phyloP scores from a whole-genome alignment of 495 filamentous ascomycete species.

The Hypoxylon trugodes region DNA sequence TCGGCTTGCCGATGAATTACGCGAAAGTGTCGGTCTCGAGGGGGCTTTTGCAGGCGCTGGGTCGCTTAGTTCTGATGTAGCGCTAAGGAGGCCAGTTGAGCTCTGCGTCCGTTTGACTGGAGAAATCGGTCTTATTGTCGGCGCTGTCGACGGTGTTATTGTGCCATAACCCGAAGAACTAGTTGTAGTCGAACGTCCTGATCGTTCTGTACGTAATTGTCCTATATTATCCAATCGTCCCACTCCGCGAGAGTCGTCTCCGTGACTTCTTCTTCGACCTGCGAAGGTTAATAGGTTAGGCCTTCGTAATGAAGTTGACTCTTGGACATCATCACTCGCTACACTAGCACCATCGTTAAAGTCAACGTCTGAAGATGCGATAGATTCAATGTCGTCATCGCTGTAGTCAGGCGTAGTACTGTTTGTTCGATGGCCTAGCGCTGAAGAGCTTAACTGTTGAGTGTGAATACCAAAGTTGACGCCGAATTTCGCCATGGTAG shows the following conservation, averaged over 20 bases:
- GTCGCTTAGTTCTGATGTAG: slow-evolving; percentile 10
- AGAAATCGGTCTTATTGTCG: background rate
- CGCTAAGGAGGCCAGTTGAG: slow-evolving; percentile 1
- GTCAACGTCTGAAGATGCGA: slow-evolving; percentile 33
- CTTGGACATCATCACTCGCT: slow-evolving; percentile 35
- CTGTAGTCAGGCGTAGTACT: slow-evolving; percentile 49
- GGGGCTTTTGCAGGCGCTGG: slow-evolving; percentile 32
- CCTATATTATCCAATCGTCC: background rate
- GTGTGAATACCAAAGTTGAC: slow-evolving; percentile 78
- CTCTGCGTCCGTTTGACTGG: slow-evolving; percentile 2
- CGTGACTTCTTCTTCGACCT: slow-evolving; percentile 48
- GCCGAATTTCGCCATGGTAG: slow-evolving; percentile 68
- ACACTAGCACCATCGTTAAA: slow-evolving; percentile 44
- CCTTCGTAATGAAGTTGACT: slow-evolving; percentile 20
- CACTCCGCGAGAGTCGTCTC: slow-evolving; percentile 36
- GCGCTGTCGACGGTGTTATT: background rate
- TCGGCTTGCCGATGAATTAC: slow-evolving; percentile 60
- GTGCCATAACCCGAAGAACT: slow-evolving; percentile 33
- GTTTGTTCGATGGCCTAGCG: slow-evolving; percentile 64
- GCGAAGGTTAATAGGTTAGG: slow-evolving; percentile 38
- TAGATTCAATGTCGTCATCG: slow-evolving; percentile 56
- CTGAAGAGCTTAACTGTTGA: slow-evolving; percentile 71
- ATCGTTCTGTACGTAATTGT: background rate
- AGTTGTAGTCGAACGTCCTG: background rate
- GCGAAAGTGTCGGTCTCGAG: slow-evolving; percentile 57